Base-by-base conservation (phyloP, 768 basidiomycete species). In the Arthromyces matolae region DNA sequence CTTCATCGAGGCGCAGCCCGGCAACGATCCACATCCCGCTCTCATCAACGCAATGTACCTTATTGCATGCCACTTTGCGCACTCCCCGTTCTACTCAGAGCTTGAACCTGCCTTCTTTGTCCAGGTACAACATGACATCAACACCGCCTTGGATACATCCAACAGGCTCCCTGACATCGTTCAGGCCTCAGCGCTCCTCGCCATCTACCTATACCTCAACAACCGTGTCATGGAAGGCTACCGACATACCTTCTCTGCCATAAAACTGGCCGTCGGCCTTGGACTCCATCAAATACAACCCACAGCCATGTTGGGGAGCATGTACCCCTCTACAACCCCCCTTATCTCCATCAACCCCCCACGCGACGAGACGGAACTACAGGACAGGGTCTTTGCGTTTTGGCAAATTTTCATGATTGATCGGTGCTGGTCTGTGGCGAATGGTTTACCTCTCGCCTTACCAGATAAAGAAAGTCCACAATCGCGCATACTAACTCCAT, bases 371-470 rank as follows among this genome's bases (percentile, higher is more conserved):
- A 59, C 61, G 24, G 76, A 78, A 54, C 62, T 75, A 42, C 60
- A 66, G 25, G 77, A 83, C 49, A 68, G 75, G 24, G 67, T 80
- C 18, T 64, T 73, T 5, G 71, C 76, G 7, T 81, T 83, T 60
- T 83, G 81, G 81, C 78, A 81, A 61, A 71, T 80, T 16, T 82
- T 79, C 55, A 73, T 75, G 61, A 71, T 82, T n/a, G 81, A 83
- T 53, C 71, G 80, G 22, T 75, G 75, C 24, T 83, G 81, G 79
- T 72, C 79, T 13, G 73, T 77, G 5, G 75, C 72, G 2, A 76
- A 73, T 52, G 79, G 77, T 3, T 67, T 81, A 23, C 78, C 78
- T 8, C 69, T 75, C 14, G 78, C 76, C 2, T 66, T 80, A 4
- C 73, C 79, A 8, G 77, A 79, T 45, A 74, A 76, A 41, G 72